Base-by-base conservation (phyloP, 2,329 filamentous ascomycete species). In the Colletotrichum noveboracense region DNA sequence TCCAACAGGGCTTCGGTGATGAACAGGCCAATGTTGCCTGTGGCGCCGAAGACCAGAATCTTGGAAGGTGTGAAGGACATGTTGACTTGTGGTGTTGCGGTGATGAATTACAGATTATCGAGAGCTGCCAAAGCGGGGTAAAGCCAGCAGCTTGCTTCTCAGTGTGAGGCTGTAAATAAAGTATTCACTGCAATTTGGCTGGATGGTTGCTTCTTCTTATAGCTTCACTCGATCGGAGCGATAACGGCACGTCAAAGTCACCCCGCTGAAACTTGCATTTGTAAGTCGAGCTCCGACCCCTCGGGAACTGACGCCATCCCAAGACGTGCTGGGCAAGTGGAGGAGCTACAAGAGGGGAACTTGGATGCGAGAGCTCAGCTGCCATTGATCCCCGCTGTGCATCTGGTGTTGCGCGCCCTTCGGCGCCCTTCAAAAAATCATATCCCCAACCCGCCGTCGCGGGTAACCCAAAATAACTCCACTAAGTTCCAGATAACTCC, bases 1-100 rank as follows among this genome's bases (percentile, higher is more conserved):
- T 80, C 74, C 48, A 85, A 71, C 52, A 87, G 77, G n/a, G 81
- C 80, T 3, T 84, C 78, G 6, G 85, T 84, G 69, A 87, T 87
- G 79, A 85, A 85, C 64, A 81, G 78, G 18, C 86, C 86, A 43
- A 87, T 87, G 34, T 80, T 81, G 62, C 86, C 86, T 2, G 85
- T 87, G 16, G 85, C 86, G 10, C 86, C 86, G 21, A 87, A 81
- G 21, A 78, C 58, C 26, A 78, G 69, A 21, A 78, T 70, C 21
- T 76, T 77, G 64, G 28, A 55, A 6, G 70, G 70, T 4, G 14
- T 66, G 28, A 74, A 74, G 7, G 74, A 48, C 74, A 76, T 76
- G 58, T n/a, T 70, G 56, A 13, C 9, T 16, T 16, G 36, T 55
- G 34, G 32, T 32, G 66, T 58, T 32, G 18, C 60, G 38, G 12